A percentile compares a stretch with the other conserved stretches of the same genome.
Evolutionary conservation across 306 rosid genomes (phyloP).

Genomic region (Prunus mongolica): DNA sequence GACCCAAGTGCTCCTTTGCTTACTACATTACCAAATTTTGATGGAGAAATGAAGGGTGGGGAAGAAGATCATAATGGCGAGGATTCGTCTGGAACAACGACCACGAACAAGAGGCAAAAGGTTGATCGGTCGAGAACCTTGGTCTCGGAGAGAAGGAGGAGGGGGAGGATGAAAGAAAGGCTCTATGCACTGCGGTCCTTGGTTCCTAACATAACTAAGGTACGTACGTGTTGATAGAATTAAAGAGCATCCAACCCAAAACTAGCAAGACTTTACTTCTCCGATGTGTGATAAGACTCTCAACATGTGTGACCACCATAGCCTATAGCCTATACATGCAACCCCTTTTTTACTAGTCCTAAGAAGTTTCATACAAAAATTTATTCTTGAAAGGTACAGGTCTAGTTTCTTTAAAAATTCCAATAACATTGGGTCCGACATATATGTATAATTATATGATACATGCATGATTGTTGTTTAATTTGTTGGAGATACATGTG

Average conservation of each 20-base stretch:
- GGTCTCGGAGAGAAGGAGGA: slow-evolving; percentile 74
- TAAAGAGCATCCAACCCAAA: too few relatives aligned
- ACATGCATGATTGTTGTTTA: not conserved
- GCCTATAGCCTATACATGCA: too few relatives aligned
- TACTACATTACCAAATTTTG: slow-evolving; percentile 43
- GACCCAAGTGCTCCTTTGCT: slow-evolving; percentile 21
- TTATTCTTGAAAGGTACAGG: too few relatives aligned
- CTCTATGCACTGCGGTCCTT: slow-evolving; percentile 78
- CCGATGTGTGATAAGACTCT: too few relatives aligned
- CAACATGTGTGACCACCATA: too few relatives aligned
- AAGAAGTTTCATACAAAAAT: too few relatives aligned
- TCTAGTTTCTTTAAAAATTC: too few relatives aligned
- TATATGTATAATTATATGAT: not conserved
- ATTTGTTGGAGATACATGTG: not conserved
- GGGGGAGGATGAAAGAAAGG: slow-evolving; percentile 84
- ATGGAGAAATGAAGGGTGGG: slow-evolving; percentile 21
- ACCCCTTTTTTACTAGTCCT: too few relatives aligned
- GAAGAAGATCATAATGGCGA: slow-evolving; percentile 31
- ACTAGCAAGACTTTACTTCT: too few relatives aligned
- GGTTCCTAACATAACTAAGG: slow-evolving; percentile 94
- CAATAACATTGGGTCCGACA: not conserved
- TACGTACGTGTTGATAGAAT: slow-evolving; percentile 7
- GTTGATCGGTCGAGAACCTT: slow-evolving; percentile 70
- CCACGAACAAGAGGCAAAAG: slow-evolving; percentile 37
- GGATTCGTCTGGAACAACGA: slow-evolving; percentile 43